Evolutionary conservation across 179 eudicot species (phyloP), one percentile per base, ranked within the genome.

Genomic region (Drosera spatulata): DNA sequence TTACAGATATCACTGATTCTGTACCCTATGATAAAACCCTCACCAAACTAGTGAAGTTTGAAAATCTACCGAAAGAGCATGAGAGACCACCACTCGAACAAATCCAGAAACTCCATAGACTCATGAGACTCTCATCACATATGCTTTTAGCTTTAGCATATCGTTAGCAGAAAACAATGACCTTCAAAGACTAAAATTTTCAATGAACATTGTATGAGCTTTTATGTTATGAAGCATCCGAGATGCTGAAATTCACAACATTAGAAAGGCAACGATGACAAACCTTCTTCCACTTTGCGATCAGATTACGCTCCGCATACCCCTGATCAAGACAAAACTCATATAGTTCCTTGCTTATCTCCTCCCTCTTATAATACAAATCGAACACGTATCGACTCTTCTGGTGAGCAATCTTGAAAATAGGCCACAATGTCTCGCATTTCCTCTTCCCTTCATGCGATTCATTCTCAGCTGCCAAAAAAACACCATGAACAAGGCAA

Each of bases 261-360:
- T 10, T 33, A 5, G 40, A 53, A 8, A 14, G 11, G 37, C 8
- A 7, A 48, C 4, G 3, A 13, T 49, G 46, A 1, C n/a, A 50
- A 58, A 81, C 89, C 86, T 84, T 84, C 74, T 79, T 81, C 86
- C 82, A 84, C 70, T 84, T 84, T 49, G 90, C 86, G 63, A 84
- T 84, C 52, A 84, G 56, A 66, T 79, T 84, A 13, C 71, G 79
- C 56, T 84, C 90, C 41, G 86, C 90, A 71, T 84, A 79, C 10
- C 82, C 84, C 61, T 84, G 84, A 1, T 84, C 84, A 74, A 81
- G 65, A 69, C 82, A 81, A 54, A 77, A 77, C 59, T 77, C 82
- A 62, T 77, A 77, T 44, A 77, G 41, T 59, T 74, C 82, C 60
- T 74, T 71, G 3, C 79, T 67, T 45, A 77, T 74, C 55, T 77